A percentile compares a stretch with the other conserved stretches of the same genome.
phyloP scores from a whole-genome alignment of 2,329 filamentous ascomycete species.

The Madurella fahalii region DNA sequence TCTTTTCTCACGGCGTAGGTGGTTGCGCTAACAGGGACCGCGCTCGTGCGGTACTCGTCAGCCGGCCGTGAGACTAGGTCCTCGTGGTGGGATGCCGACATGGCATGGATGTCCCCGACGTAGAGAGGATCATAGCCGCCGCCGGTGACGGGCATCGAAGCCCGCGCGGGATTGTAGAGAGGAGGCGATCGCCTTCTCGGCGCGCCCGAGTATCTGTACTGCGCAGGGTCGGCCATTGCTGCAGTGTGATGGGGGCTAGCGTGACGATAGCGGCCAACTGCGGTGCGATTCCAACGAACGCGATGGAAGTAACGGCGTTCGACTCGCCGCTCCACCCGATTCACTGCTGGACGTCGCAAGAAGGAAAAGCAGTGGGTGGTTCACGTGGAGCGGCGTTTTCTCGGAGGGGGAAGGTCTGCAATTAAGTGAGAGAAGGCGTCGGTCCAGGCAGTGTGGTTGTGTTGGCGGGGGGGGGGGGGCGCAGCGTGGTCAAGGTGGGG shows the following conservation, averaged over 20 bases:
- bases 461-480: conserved; percentile 13
- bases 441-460: conserved; percentile 1
- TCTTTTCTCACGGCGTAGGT: conserved; percentile 56
- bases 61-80: conserved; percentile 25
- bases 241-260: neutral
- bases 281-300: neutral
- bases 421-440: conserved; percentile 9
- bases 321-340: neutral
- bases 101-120: conserved; percentile 50
- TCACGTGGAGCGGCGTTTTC: conserved; percentile 7
- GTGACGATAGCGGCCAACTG: neutral
- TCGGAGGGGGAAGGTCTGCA: conserved; percentile 9
- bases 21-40: conserved; percentile 45
- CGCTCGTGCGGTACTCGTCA: conserved; percentile 32
- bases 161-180: conserved; percentile 47
- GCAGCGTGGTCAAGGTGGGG: conserved; percentile 12
- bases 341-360: neutral
- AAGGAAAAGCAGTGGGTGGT: conserved; percentile 13
- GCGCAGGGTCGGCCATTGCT: conserved; percentile 24
- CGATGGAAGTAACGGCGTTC: neutral
- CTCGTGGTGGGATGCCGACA: conserved; percentile 40
- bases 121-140: conserved; percentile 49
- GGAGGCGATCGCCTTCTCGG: conserved; percentile 24
- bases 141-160: conserved; percentile 48
- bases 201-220: conserved; percentile 21